Evolutionary conservation across 768 basidiomycete species (phyloP).

Genomic region (Lentinus tigrinus): DNA sequence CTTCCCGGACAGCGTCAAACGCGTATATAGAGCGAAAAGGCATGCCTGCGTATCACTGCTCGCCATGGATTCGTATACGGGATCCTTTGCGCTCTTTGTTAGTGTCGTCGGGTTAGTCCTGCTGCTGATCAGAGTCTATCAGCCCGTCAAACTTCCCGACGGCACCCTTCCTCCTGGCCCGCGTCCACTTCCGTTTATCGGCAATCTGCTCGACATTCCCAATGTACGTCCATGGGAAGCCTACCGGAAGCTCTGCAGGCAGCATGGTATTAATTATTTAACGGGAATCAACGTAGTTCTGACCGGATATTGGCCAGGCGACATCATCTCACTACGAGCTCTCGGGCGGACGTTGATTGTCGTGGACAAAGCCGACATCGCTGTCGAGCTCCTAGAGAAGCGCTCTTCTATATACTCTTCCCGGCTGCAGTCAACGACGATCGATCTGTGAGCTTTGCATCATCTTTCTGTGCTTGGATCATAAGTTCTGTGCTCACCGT

Average conservation of each 20-base stretch:
- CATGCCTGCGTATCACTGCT: no score
- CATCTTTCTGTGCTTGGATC: background rate
- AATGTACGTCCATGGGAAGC: background rate
- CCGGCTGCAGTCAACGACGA: conserved; percentile 20
- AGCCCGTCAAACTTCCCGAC: background rate
- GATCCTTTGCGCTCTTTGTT: background rate
- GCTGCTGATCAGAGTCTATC: background rate
- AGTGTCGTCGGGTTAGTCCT: background rate
- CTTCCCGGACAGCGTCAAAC: no score
- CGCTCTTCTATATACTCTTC: conserved; percentile 27
- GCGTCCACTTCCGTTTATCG: conserved; percentile 15
- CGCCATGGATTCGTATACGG: no score
- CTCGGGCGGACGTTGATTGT: conserved; percentile 18
- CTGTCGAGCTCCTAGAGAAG: conserved; percentile 26
- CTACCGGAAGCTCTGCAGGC: conserved; percentile 7
- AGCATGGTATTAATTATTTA: conserved; percentile 8
- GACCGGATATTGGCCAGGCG: conserved; percentile 1
- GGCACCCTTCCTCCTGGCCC: conserved; percentile 21
- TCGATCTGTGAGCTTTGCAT: background rate
- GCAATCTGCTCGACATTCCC: conserved; percentile 18
- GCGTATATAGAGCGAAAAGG: no score
- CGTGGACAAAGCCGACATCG: conserved; percentile 15
- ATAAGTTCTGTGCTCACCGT: background rate
- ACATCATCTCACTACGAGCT: conserved; percentile 16
- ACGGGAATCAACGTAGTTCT: background rate